phyloP scores from a whole-genome alignment of 2,329 filamentous ascomycete genomes.

The Monosporascus ibericus region DNA sequence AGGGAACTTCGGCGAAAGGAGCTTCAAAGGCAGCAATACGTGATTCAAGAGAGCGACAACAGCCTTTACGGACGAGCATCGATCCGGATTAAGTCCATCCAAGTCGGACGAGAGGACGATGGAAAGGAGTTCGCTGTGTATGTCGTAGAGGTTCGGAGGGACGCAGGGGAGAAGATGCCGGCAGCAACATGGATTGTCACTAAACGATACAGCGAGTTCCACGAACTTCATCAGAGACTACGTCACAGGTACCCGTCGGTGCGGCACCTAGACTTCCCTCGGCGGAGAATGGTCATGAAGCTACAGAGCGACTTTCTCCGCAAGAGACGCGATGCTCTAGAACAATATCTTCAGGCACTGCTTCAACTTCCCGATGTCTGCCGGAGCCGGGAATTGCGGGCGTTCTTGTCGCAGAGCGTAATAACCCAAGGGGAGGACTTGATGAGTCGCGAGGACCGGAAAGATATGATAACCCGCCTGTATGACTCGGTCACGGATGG shows the following conservation, averaged over 20 bases:
- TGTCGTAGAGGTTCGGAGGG: constrained; percentile 82
- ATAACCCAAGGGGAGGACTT: constrained; percentile 57
- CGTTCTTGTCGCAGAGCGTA: constrained; percentile 86
- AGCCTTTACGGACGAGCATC: constrained; percentile 89
- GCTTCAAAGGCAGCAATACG: constrained; percentile 92
- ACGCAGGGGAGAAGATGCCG: constrained; percentile 91
- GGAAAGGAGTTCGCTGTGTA: constrained; percentile 92
- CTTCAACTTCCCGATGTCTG: constrained; percentile 88
- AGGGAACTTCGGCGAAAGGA: constrained; percentile 91
- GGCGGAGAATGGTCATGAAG: constrained; percentile 90
- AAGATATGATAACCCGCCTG: constrained; percentile 85
- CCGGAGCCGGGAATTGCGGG: constrained; percentile 82
- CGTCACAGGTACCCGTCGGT: constrained; percentile 82
- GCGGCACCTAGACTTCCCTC: constrained; percentile 83
- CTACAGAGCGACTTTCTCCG: constrained; percentile 93
- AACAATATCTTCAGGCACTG: constrained; percentile 77
- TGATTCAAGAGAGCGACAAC: constrained; percentile 96
- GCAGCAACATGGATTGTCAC: constrained; percentile 92
- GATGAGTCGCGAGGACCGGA: constrained; percentile 58
- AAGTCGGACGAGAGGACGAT: constrained; percentile 86
- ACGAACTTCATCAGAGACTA: constrained; percentile 86
- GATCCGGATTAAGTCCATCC: constrained; percentile 84
- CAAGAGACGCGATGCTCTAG: constrained; percentile 76
- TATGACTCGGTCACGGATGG: constrained; percentile 97
- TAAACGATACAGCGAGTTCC: constrained; percentile 94